Evolutionary conservation across 208 protist genomes (phyloP).

Genomic region (Leishmania guyanensis): DNA sequence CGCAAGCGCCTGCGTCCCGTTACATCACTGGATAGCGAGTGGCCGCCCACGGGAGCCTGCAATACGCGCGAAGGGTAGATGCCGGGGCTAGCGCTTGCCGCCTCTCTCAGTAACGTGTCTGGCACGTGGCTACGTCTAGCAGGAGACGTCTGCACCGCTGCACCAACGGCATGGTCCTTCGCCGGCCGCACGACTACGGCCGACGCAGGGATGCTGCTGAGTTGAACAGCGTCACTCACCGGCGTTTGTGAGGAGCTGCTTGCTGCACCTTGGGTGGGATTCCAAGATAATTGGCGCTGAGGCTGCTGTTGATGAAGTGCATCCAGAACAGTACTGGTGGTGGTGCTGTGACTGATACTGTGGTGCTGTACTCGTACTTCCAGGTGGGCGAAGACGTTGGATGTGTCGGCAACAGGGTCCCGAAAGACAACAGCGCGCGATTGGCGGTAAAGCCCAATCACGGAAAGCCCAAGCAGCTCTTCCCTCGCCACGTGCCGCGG

Average conservation of each 20-base stretch:
- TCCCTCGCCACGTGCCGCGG: slow-evolving; percentile 69
- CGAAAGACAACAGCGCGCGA: slow-evolving; percentile 66
- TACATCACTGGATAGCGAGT: background rate
- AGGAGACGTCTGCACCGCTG: slow-evolving; percentile 1
- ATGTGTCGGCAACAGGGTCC: slow-evolving; percentile 54
- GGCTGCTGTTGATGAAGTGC: background rate
- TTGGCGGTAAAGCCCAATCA: slow-evolving; percentile 76
- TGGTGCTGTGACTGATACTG: background rate
- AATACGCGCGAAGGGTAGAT: background rate
- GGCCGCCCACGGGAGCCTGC: background rate
- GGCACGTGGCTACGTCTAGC: too few species aligned
- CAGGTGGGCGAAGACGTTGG: slow-evolving; percentile 47
- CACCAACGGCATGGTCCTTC: background rate
- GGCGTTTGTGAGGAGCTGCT: background rate
- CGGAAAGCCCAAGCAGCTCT: slow-evolving; percentile 73
- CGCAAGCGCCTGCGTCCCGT: slow-evolving; percentile 45
- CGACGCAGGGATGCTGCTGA: slow-evolving; percentile 3
- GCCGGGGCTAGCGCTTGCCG: background rate
- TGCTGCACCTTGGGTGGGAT: background rate
- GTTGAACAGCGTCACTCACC: slow-evolving; percentile 5
- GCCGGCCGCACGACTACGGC: background rate
- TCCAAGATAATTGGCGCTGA: background rate
- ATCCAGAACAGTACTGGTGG: background rate
- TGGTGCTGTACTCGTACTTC: slow-evolving; percentile 10
- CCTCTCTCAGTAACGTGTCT: background rate